These are phyloP conservation scores for Hirsutella rhossiliensis DNA, from an alignment of 2,329 filamentous ascomycete species.

Conservation along the genomic window DNA sequence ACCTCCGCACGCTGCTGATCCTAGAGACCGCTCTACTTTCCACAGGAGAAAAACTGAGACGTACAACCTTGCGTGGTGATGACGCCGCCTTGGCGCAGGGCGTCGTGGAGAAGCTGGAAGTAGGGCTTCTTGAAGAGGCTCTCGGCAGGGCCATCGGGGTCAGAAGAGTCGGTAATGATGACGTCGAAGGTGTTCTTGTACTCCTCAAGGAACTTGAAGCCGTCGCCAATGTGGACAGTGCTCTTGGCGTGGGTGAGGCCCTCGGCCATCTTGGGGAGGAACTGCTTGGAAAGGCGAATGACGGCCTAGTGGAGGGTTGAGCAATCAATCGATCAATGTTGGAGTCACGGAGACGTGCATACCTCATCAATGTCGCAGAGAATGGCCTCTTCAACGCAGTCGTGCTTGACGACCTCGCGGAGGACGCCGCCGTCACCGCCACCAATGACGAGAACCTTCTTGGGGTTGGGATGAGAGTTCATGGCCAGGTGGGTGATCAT, in stretches of 20 bases:
- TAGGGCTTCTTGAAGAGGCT: conserved; percentile 97
- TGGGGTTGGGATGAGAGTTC: conserved; percentile 96
- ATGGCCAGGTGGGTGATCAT: conserved; percentile 99
- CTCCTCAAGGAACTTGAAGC: conserved; percentile 96
- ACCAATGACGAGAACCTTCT: conserved; percentile 96
- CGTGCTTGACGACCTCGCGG: conserved; percentile 98
- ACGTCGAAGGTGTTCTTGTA: conserved; percentile 98
- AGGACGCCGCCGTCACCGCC: conserved; percentile 96
- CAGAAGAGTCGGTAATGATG: conserved; percentile 98
- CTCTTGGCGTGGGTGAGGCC: conserved; percentile 92
- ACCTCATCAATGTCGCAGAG: conserved; percentile 98
- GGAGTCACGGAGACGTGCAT: conserved; percentile 31
- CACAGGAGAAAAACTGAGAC: conserved; percentile 51
- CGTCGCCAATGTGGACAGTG: conserved; percentile 86
- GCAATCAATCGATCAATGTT: not conserved
- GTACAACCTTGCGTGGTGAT: conserved; percentile 99
- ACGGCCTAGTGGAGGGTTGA: conserved; percentile 54
- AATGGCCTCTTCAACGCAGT: conserved; percentile 86
- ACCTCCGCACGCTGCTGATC: conserved; percentile 13
- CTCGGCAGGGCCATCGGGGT: conserved; percentile 94
- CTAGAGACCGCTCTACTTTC: conserved; percentile 25
- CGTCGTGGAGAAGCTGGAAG: conserved; percentile 85
- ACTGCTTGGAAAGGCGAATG: conserved; percentile 96
- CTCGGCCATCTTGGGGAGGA: conserved; percentile 85
- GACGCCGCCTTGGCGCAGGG: conserved; percentile 88